These are phyloP conservation scores for Wickerhamomyces alni DNA, from an alignment of 805 yeast genomes.

Conservation along the genomic window DNA sequence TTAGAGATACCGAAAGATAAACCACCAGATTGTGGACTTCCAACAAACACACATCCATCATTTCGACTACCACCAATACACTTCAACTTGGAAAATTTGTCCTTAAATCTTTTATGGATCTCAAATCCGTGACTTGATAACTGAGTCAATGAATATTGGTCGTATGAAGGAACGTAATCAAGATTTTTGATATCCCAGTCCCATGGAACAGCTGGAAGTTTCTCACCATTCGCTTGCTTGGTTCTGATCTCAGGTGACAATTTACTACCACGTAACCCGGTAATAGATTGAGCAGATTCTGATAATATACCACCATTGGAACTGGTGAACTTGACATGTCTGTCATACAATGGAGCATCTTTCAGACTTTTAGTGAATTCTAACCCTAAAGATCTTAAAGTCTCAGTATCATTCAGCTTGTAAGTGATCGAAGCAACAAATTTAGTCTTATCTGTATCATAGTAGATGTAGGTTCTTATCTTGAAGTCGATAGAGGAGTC, in stretches of 20 bases:
- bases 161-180: not conserved
- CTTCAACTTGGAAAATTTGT: not conserved
- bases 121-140: slow-evolving; percentile 1
- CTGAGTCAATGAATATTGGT: not conserved
- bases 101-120: not conserved
- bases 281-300: not conserved
- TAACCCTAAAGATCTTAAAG: not conserved
- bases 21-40: not conserved
- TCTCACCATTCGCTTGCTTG: not conserved
- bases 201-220: not conserved
- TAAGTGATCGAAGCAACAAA: slow-evolving; percentile 3
- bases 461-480: slow-evolving; percentile 3
- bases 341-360: not conserved
- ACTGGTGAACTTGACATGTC: not conserved
- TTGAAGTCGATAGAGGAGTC: slow-evolving; percentile 2
- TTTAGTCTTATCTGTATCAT: slow-evolving; percentile 1
- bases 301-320: not conserved
- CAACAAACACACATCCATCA: not conserved
- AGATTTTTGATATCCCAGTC: not conserved
- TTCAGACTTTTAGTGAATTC: not conserved
- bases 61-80: not conserved
- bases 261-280: not conserved
- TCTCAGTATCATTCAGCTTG: not conserved
- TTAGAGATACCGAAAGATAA: not conserved
- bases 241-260: not conserved